Evolutionary conservation across 1,284 basidiomycete genomes (phyloP).

Genomic region (Meira miltonrushii): DNA sequence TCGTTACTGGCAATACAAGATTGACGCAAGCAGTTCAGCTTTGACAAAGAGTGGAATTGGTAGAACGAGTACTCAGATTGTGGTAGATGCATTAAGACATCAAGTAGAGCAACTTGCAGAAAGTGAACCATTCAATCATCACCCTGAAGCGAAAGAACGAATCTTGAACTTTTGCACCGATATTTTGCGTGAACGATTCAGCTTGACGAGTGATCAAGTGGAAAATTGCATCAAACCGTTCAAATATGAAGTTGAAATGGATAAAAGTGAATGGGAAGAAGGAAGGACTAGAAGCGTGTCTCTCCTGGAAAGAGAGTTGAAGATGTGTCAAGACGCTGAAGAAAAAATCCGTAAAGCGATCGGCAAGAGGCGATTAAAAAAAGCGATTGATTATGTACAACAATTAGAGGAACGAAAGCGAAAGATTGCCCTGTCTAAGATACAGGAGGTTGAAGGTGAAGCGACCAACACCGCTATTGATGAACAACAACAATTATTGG

Average conservation of each 20-base stretch:
- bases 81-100: slow-evolving; percentile 83
- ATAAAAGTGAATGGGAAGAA: slow-evolving; percentile 81
- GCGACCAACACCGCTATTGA: not conserved
- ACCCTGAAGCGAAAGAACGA: slow-evolving; percentile 78
- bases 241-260: slow-evolving; percentile 82
- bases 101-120: slow-evolving; percentile 79
- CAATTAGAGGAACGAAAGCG: slow-evolving; percentile 75
- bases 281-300: slow-evolving; percentile 71
- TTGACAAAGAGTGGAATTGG: slow-evolving; percentile 97
- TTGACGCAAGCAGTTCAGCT: slow-evolving; percentile 82
- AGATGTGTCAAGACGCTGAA: slow-evolving; percentile 78
- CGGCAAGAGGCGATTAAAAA: slow-evolving; percentile 73
- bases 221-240: slow-evolving; percentile 99
- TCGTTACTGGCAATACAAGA: slow-evolving; percentile 89
- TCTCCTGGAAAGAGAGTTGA: slow-evolving; percentile 76
- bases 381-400: slow-evolving; percentile 74
- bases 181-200: slow-evolving; percentile 85
- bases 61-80: slow-evolving; percentile 84
- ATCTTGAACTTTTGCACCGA: slow-evolving; percentile 85
- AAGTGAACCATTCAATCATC: slow-evolving; percentile 83
- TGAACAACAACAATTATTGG: slow-evolving; percentile 55
- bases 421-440: slow-evolving; percentile 57
- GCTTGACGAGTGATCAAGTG: slow-evolving; percentile 90
- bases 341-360: slow-evolving; percentile 78
- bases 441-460: slow-evolving; percentile 1